phyloP scores from a whole-genome alignment of 371 early-diverging fungal species.

The Mortierella sp. region DNA sequence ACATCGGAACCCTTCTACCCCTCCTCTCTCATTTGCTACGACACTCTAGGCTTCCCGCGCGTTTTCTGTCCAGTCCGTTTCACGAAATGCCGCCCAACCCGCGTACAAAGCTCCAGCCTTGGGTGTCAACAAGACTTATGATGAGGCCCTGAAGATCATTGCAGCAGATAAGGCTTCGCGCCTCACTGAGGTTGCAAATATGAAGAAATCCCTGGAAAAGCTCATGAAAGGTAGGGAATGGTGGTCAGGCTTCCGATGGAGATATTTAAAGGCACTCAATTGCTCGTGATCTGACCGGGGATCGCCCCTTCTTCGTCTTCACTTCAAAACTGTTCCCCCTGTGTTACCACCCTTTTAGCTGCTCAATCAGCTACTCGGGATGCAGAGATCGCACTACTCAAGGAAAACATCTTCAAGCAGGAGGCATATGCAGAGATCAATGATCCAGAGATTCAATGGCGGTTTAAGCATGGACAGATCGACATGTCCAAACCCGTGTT shows the following conservation, averaged over 20 bases:
- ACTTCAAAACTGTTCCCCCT: no score
- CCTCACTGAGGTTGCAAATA: conserved; percentile 61
- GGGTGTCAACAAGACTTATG: conserved; percentile 75
- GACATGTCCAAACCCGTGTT: conserved; percentile 81
- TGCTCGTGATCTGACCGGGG: no score
- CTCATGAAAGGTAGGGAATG: conserved; percentile 58
- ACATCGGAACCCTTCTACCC: not conserved
- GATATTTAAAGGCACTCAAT: no score
- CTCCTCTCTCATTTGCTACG: not conserved
- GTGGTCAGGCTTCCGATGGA: not conserved
- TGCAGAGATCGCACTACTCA: conserved; percentile 62
- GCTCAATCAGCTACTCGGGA: conserved; percentile 55
- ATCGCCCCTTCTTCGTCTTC: no score
- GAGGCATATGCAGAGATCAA: conserved; percentile 78
- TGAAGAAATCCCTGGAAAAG: conserved; percentile 63
- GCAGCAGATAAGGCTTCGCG: conserved; percentile 70
- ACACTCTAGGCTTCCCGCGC: conserved; percentile 34
- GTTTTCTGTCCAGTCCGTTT: conserved; percentile 35
- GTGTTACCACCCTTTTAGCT: conserved; percentile 15
- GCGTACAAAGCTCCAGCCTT: conserved; percentile 62
- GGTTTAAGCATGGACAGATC: conserved; percentile 69
- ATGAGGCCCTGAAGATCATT: conserved; percentile 81
- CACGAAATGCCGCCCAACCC: conserved; percentile 32
- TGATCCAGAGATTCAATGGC: conserved; percentile 76
- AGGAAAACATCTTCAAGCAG: conserved; percentile 69